These are phyloP conservation scores for Cardamine resedifolia DNA, from an alignment of 345 rosid species.

Conservation along the genomic window DNA sequence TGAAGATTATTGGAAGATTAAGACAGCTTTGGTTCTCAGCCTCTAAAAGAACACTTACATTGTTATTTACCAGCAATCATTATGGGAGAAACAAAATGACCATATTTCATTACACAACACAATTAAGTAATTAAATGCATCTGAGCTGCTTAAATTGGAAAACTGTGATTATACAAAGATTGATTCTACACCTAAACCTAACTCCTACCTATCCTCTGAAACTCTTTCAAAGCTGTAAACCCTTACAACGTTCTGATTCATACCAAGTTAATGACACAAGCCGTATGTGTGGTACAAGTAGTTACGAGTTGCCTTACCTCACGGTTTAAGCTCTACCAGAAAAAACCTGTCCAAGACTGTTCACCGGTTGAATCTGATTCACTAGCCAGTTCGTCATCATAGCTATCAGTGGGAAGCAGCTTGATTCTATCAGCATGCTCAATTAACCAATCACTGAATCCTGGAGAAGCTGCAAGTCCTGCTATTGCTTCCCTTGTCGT, in stretches of 20 bases:
- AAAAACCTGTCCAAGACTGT: conserved; percentile 17
- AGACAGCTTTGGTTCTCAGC: not conserved
- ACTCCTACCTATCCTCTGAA: conserved; percentile 9
- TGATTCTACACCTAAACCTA: not conserved
- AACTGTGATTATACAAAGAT: conserved; percentile 21
- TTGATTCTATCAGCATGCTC: conserved; percentile 69
- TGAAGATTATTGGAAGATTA: not conserved
- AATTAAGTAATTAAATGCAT: not conserved
- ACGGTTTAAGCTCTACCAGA: conserved; percentile 15
- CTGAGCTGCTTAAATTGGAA: not conserved
- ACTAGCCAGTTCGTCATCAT: conserved; percentile 63
- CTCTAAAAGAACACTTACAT: too few relatives aligned
- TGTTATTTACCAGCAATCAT: not conserved
- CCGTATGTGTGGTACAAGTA: not conserved
- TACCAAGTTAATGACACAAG: not conserved
- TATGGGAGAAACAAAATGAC: not conserved
- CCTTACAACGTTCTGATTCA: not conserved
- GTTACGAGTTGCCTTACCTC: not conserved
- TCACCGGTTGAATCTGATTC: conserved; percentile 63
- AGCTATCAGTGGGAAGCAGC: conserved; percentile 52
- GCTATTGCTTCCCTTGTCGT: conserved; percentile 69
- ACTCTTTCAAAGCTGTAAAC: not conserved
- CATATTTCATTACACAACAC: not conserved
- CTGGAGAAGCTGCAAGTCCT: conserved; percentile 69
- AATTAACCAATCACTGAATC: conserved; percentile 69